Evolutionary conservation across 169 alveolate genomes (phyloP).

Genomic region (Plasmodium knowlesi): DNA sequence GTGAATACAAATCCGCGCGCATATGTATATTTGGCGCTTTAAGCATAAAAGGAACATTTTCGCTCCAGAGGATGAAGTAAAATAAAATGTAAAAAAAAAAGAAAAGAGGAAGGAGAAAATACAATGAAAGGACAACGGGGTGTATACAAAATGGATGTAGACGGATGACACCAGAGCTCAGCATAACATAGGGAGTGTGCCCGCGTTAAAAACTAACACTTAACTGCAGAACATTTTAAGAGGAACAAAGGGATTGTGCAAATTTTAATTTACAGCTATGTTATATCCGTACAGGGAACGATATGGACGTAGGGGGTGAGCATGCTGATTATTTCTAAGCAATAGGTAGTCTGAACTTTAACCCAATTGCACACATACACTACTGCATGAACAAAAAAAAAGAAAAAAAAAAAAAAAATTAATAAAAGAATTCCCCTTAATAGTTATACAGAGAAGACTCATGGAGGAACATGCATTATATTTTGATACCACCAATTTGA

Average conservation of each 20-base stretch:
- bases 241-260: neutral
- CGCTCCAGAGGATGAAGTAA: neutral
- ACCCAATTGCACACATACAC: neutral
- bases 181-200: neutral
- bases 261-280: neutral
- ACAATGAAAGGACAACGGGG: neutral
- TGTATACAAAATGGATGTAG: neutral
- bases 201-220: neutral
- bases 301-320: neutral
- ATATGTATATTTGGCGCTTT: constrained; percentile 10
- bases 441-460: neutral
- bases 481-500: neutral
- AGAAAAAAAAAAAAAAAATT: neutral
- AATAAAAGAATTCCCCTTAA: neutral
- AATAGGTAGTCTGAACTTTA: neutral
- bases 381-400: neutral
- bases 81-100: neutral
- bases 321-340: neutral
- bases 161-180: neutral
- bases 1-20: neutral
- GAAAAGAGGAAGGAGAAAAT: neutral
- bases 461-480: neutral
- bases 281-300: neutral
- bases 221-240: neutral
- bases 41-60: neutral